Evolutionary conservation across 1,284 basidiomycete genomes (phyloP), one percentile per base, ranked within the genome.

Genomic region (Trichosporon asahii): DNA sequence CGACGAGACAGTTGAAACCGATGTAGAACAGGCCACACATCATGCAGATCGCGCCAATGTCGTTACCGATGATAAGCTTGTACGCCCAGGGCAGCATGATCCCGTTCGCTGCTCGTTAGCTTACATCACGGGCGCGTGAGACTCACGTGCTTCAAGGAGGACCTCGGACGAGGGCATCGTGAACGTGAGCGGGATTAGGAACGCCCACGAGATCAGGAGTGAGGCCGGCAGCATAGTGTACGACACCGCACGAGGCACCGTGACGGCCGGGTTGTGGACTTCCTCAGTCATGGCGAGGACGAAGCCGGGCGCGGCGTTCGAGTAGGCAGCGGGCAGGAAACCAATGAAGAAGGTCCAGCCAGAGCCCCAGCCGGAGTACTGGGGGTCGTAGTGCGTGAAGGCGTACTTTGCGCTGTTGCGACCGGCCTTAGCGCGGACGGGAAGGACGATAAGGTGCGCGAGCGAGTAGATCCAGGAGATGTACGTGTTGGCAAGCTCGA

Each of bases 301-400:
- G 53, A 72, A 68, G 12, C 71, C 71, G 0, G 69, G 69, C 0
- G 69, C 71, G 14, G 60, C 65, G 66, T 68, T 70, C 8, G 67
- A 37, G 31, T 70, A 72, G 5, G 69, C 68, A 7, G 69, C 60
- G 14, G 71, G 71, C 3, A 72, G 67, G 64, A 72, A 70, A 9
- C 71, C 71, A 44, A 72, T 70, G 69, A 72, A 72, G 21, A 72
- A 72, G 4, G 71, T 72, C 71, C 71, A 72, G 21, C 33, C 69
- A 2, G 66, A 25, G 18, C 69, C 69, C 69, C 69, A 72, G 7
- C 71, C 71, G 7, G 67, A 68, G 65, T 37, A 70, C 40, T 64
- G 53, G 0, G 71, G 65, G 14, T 72, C 69, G 55, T 70, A 72
- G 65, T 70, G 67, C n/a, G 69, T 68, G 35, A 72, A 72, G 6